Conservation (phyloP, 352 stramenopile species). For the Globisporangium camurandrum region DNA sequence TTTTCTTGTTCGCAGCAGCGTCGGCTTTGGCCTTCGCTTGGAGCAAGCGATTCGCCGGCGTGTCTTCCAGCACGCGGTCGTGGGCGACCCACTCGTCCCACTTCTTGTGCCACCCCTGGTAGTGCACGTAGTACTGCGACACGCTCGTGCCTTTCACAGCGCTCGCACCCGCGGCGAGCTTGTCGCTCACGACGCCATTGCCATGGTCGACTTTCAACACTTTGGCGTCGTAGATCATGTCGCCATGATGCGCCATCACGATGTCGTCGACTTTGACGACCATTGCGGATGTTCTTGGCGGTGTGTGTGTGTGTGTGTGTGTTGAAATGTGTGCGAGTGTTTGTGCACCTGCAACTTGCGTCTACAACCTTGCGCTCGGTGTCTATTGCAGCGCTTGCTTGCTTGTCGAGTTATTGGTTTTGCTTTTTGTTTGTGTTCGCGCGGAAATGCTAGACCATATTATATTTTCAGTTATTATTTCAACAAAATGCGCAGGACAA, state of each 20-base stretch:
- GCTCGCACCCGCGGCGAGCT: conserved; percentile 1
- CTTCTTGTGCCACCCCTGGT: conserved; percentile 88
- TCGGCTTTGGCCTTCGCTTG: conserved; percentile 39
- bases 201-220: conserved; percentile 78
- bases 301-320: not conserved
- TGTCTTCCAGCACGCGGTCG: conserved; percentile 70
- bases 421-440: not conserved
- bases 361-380: not conserved
- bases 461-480: too few species aligned
- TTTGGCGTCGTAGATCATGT: conserved; percentile 85
- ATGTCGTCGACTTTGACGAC: conserved; percentile 58
- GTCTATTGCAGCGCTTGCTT: not conserved
- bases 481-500: too few species aligned
- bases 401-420: not conserved
- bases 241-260: conserved; percentile 69
- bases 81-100: conserved; percentile 88
- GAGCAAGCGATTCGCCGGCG: conserved; percentile 35
- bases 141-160: conserved; percentile 13
- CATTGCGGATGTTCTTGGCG: conserved; percentile 19
- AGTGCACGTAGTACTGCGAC: conserved; percentile 87
- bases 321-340: not conserved
- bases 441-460: too few species aligned
- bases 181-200: conserved; percentile 33
- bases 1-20: conserved; percentile 22
- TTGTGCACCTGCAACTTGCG: not conserved